These are phyloP conservation scores for Heterobasidion annosum DNA, from an alignment of 1,284 basidiomycete species.

Conservation along the genomic window DNA sequence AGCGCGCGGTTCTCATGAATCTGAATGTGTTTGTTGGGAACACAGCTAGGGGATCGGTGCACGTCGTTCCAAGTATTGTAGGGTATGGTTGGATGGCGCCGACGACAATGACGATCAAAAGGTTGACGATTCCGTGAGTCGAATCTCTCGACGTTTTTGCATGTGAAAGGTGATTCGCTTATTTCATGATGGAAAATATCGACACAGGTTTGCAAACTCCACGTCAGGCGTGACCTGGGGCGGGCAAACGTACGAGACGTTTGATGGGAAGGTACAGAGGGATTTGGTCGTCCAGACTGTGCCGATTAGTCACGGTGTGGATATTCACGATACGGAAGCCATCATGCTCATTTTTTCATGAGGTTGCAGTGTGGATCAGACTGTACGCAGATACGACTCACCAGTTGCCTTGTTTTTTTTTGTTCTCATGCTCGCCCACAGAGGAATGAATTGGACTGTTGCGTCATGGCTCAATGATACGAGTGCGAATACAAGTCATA, in stretches of 20 bases:
- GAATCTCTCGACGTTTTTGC: neutral
- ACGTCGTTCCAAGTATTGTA: constrained; percentile 32
- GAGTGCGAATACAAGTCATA: no score
- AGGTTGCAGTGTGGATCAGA: neutral
- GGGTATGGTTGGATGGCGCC: constrained; percentile 12
- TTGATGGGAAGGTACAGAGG: constrained; percentile 36
- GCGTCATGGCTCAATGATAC: no score
- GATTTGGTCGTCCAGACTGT: constrained; percentile 23
- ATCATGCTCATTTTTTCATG: constrained; percentile 29
- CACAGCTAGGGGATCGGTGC: constrained; percentile 26
- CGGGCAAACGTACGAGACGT: constrained; percentile 57
- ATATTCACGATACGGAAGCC: constrained; percentile 47
- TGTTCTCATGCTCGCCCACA: no score
- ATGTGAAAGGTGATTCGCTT: no score
- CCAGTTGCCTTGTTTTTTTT: no score
- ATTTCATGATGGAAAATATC: no score
- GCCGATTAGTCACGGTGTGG: constrained; percentile 32
- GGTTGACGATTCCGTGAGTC: constrained; percentile 34
- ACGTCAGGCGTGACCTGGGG: constrained; percentile 49
- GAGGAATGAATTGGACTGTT: no score
- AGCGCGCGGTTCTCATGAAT: constrained; percentile 50
- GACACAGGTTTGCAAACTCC: constrained; percentile 43
- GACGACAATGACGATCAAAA: constrained; percentile 28
- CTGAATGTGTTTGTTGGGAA: constrained; percentile 32
- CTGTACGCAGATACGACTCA: no score